Conservation (phyloP, 2,329 filamentous ascomycete genomes). For the Fusarium siculi region DNA sequence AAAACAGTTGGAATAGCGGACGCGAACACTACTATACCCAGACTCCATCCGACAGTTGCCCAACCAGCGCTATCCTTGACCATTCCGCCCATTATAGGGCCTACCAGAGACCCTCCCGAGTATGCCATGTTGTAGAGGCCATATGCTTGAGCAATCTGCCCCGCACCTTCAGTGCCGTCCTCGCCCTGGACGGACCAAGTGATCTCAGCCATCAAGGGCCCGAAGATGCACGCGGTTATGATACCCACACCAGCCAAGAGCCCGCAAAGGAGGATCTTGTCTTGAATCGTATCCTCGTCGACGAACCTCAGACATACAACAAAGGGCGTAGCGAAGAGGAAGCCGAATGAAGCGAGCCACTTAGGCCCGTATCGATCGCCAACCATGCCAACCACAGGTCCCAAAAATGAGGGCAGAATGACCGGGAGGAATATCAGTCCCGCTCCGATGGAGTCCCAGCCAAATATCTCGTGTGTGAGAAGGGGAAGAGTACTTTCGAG, state of each 20-base stretch:
- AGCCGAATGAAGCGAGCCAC: constrained; percentile 49
- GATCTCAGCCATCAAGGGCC: constrained; percentile 51
- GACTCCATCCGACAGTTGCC: constrained; percentile 47
- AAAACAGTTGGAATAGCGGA: constrained; percentile 43
- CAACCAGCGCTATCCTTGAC: constrained; percentile 48
- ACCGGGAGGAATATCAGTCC: constrained; percentile 51
- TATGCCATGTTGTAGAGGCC: constrained; percentile 52
- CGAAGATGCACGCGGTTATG: constrained; percentile 47
- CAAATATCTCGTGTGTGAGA: constrained; percentile 44
- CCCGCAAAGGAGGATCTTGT: constrained; percentile 49
- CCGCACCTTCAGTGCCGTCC: constrained; percentile 33
- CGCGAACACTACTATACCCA: constrained; percentile 45
- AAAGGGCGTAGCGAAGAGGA: constrained; percentile 49
- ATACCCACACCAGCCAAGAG: constrained; percentile 48
- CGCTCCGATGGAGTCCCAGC: constrained; percentile 49
- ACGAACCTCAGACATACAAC: constrained; percentile 50
- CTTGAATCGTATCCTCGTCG: constrained; percentile 41
- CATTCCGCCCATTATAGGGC: constrained; percentile 50
- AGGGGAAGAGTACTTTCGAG: constrained; percentile 51
- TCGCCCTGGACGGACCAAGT: constrained; percentile 46
- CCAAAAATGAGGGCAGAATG: constrained; percentile 46
- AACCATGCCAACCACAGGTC: constrained; percentile 46
- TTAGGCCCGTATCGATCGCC: constrained; percentile 51
- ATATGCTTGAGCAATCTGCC: constrained; percentile 50
- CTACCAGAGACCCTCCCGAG: constrained; percentile 47